phyloP scores from a whole-genome alignment of 331 rosid species.

The Telfairia occidentalis region DNA sequence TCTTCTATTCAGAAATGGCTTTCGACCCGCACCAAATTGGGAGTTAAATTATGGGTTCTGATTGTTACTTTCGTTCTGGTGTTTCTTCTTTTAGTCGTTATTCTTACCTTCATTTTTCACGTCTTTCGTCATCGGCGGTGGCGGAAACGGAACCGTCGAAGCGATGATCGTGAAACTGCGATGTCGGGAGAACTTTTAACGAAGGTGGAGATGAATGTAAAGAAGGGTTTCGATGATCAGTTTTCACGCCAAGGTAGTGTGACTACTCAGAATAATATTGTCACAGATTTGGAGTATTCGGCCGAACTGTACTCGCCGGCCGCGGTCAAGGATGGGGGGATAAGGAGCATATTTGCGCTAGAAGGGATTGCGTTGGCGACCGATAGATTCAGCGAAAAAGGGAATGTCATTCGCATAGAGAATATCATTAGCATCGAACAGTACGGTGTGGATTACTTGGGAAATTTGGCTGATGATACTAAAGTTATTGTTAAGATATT shows the following conservation, averaged over 20 bases:
- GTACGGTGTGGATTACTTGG: constrained; percentile 37
- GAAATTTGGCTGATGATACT: constrained; percentile 27
- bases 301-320: not conserved
- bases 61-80: constrained; percentile 11
- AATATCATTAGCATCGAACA: constrained; percentile 35
- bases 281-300: constrained; percentile 8
- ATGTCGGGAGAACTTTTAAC: not conserved
- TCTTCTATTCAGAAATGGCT: constrained; percentile 20
- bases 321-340: constrained; percentile 17
- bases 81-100: constrained; percentile 1
- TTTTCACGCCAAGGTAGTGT: constrained; percentile 1
- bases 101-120: constrained; percentile 14
- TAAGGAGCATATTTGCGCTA: constrained; percentile 20
- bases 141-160: not conserved
- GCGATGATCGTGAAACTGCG: not conserved
- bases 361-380: constrained; percentile 41
- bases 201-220: not conserved
- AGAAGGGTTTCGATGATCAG: not conserved
- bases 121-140: not conserved
- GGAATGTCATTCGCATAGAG: constrained; percentile 30
- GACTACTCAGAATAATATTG: not conserved
- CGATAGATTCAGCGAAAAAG: constrained; percentile 29
- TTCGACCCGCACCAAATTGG: constrained; percentile 17
- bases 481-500: constrained; percentile 43
- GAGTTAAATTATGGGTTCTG: constrained; percentile 34